Conservation (phyloP, 1,284 basidiomycete species). For the Rhizoctonia solani region DNA sequence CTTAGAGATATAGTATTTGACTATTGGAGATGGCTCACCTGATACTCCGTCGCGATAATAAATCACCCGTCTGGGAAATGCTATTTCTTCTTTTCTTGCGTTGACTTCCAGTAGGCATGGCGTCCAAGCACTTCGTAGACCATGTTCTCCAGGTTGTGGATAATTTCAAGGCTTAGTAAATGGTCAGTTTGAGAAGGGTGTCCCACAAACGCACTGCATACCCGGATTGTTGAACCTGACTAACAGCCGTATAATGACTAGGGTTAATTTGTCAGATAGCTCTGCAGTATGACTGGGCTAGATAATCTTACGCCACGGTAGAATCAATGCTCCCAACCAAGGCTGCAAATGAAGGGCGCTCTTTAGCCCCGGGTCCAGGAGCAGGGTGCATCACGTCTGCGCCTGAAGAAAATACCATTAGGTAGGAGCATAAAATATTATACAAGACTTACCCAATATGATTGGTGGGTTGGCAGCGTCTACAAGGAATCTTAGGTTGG, state of each 20-base stretch:
- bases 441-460: conserved; percentile 62
- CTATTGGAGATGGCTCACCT: conserved; percentile 4
- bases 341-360: conserved; percentile 74
- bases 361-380: conserved; percentile 68
- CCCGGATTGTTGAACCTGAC: conserved; percentile 66
- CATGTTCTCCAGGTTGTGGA: conserved; percentile 69
- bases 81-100: conserved; percentile 23
- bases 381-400: conserved; percentile 80
- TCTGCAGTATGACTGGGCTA: neutral
- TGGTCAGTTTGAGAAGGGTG: neutral
- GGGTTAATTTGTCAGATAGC: conserved; percentile 45
- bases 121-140: conserved; percentile 39
- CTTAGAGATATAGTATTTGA: neutral
- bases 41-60: conserved; percentile 39
- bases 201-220: conserved; percentile 45
- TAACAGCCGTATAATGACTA: conserved; percentile 55
- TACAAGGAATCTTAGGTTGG: conserved; percentile 51
- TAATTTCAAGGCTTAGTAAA: conserved; percentile 54
- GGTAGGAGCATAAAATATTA: conserved; percentile 11
- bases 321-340: conserved; percentile 73
- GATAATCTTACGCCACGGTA: conserved; percentile 46
- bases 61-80: conserved; percentile 27
- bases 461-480: conserved; percentile 72
- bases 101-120: neutral
- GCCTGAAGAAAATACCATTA: conserved; percentile 48